Evolutionary conservation across 768 basidiomycete genomes (phyloP), one percentile per base, ranked within the genome.

Genomic region (Xerocomellus chrysenteron): DNA sequence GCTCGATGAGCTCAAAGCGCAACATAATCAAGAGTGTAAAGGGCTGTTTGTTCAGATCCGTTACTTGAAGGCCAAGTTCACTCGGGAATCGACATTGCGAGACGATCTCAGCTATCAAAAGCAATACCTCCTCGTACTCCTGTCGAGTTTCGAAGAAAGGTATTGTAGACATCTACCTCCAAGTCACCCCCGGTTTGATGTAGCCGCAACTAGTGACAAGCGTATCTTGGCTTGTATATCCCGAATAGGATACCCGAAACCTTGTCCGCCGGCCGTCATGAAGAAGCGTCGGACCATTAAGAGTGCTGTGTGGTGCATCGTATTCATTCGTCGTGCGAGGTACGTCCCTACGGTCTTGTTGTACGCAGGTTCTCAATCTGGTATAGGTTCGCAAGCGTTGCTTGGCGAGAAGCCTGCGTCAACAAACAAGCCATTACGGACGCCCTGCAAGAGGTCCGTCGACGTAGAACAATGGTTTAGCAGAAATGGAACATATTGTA

Each of bases 21-120:
- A 84, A 69, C 92, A 94, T 68, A 91, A 89, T 59, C 83, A 84
- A 59, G 94, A 98, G 68, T 89, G 90, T 76, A 94, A 94, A 67
- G 92, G 93, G 10, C 76, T 98, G 19, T 85, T 98, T 47, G 83
- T 92, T 9, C 93, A 97, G 70, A 93, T 97, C 56, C 82, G 80
- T 41, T 98, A 97, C 73, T 79, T 98, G 62, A 96, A 98, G 70
- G 88, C 90, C 52, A 93, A 92, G 68, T 95, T 87, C 72, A 88
- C 84, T 3, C 82, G 96, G 26, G 97, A 99, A 74, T 82, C 86
- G 11, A 78, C 80, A 1, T 83, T 97, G 77, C 82, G 96, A 35
- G 78, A 77, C 56, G 86, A 86, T 62, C 78, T 98, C 44, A 77
- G 80, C 16, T 86, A 93, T 65, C 97, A 98, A 76, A 99, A 99